Base-by-base conservation (phyloP, 2,329 filamentous ascomycete genomes). In the Sarocladiaceae sp. region DNA sequence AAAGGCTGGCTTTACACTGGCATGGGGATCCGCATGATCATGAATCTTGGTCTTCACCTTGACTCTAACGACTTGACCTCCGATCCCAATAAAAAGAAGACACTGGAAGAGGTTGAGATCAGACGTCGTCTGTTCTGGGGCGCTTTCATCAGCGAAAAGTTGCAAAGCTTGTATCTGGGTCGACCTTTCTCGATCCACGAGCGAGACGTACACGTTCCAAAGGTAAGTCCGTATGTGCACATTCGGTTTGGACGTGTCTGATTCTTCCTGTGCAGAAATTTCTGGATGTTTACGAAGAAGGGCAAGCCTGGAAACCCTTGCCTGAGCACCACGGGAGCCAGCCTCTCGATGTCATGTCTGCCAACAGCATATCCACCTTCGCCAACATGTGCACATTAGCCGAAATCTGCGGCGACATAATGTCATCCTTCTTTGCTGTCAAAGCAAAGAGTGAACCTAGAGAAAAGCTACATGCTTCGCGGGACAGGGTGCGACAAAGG, bases 1-100 rank as follows among this genome's bases (percentile, higher is more conserved):
- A 59, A 58, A 44, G 64, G 61, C 1, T 68, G 66, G 66, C 51
- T 67, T 2, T 63, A 63, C 46, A 62, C 59, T 2, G 66, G 34
- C 18, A 39, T 39, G 34, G 34, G 34, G 4, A 39, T 65, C 31
- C 57, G 66, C 1, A 67, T 70, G 65, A 55, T 66, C 5, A 63
- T 62, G 44, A 64, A 68, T 35, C 53, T 68, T 3, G 63, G 64
- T 4, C 52, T 65, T 9, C 63, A 68, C 47, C 51, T 68, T 3
- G 62, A 66, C 44, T 50, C 34, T 6, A 43, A 43, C 34, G 48
- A 21, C 20, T 39, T 24, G 20, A 26, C 10, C 16, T 11, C 34
- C 5, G 34, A 39, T 16, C 19, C 34, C 6, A 39, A 55, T n/a
- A 57, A 51, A 6, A 44, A 31, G n/a, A 41, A 47, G n/a, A 51